Conservation (phyloP, 2,329 filamentous ascomycete genomes). For the Bisporella sp. region DNA sequence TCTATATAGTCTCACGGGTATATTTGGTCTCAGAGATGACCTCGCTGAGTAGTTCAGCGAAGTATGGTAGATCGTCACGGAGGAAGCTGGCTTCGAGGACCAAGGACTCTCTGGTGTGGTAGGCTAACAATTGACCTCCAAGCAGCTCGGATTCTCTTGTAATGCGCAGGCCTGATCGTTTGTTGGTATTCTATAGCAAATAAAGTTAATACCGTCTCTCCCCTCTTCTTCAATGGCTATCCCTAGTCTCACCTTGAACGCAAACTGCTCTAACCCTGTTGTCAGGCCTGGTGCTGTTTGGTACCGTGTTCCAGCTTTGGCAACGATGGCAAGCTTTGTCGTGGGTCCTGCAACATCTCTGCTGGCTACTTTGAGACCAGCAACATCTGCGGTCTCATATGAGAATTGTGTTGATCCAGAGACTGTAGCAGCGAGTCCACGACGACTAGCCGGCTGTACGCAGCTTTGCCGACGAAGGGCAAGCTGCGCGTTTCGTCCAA, state of each 20-base stretch:
- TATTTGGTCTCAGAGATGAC: slow-evolving; percentile 85
- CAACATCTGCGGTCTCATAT: slow-evolving; percentile 80
- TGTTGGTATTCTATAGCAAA: slow-evolving; percentile 63
- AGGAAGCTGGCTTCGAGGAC: slow-evolving; percentile 93
- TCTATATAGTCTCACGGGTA: slow-evolving; percentile 48
- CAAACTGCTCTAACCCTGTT: slow-evolving; percentile 87
- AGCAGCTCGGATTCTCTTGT: slow-evolving; percentile 92
- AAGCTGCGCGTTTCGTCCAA: slow-evolving; percentile 57
- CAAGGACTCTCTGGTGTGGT: slow-evolving; percentile 89
- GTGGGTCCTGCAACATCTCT: slow-evolving; percentile 84
- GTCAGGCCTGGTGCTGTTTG: slow-evolving; percentile 85
- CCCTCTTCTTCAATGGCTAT: background rate
- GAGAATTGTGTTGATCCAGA: slow-evolving; percentile 70
- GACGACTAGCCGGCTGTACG: slow-evolving; percentile 46
- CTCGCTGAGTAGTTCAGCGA: slow-evolving; percentile 90
- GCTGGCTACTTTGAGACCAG: slow-evolving; percentile 83
- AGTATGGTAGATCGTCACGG: slow-evolving; percentile 93
- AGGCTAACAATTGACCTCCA: slow-evolving; percentile 79
- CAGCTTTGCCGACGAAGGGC: slow-evolving; percentile 53
- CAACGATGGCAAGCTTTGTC: slow-evolving; percentile 82
- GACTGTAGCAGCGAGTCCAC: slow-evolving; percentile 54
- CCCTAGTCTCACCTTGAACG: slow-evolving; percentile 66
- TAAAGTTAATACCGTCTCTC: background rate
- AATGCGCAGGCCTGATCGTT: slow-evolving; percentile 86
- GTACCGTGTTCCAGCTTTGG: slow-evolving; percentile 91